These are phyloP conservation scores for Phaeosphaeria sp. DNA, from an alignment of 2,329 filamentous ascomycete species.

Conservation along the genomic window DNA sequence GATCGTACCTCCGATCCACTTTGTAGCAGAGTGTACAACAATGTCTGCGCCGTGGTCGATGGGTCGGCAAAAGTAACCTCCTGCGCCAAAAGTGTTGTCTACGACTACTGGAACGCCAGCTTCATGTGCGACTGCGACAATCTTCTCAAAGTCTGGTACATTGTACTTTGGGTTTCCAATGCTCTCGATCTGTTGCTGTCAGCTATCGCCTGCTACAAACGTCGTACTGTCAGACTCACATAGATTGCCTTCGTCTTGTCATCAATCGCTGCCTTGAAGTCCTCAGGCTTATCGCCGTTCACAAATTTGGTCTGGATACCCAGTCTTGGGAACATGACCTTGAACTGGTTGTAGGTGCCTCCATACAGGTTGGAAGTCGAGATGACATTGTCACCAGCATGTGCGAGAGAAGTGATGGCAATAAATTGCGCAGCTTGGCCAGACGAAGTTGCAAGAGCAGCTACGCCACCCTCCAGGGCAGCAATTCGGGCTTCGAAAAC, in stretches of 20 bases:
- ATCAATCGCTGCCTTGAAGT: slow-evolving; percentile 83
- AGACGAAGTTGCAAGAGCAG: slow-evolving; percentile 82
- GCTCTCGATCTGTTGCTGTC: slow-evolving; percentile 63
- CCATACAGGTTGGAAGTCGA: slow-evolving; percentile 87
- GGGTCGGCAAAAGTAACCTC: slow-evolving; percentile 85
- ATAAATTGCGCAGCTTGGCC: slow-evolving; percentile 95
- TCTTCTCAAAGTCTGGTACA: slow-evolving; percentile 86
- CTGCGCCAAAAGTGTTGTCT: slow-evolving; percentile 95
- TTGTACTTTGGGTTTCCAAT: slow-evolving; percentile 96
- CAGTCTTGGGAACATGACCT: slow-evolving; percentile 85
- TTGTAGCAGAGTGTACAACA: slow-evolving; percentile 91
- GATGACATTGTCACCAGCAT: slow-evolving; percentile 90
- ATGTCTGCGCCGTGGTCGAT: slow-evolving; percentile 94
- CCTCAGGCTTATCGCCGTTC: slow-evolving; percentile 77
- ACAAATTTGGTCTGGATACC: slow-evolving; percentile 91
- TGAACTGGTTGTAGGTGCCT: slow-evolving; percentile 97
- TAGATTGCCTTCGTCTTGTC: slow-evolving; percentile 93
- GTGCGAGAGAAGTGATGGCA: slow-evolving; percentile 81
- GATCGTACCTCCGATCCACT: slow-evolving; percentile 83
- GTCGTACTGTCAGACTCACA: slow-evolving; percentile 50
- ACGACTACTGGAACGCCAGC: slow-evolving; percentile 65
- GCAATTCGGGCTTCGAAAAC: slow-evolving; percentile 97
- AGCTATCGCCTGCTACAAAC: not conserved
- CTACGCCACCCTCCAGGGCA: slow-evolving; percentile 91
- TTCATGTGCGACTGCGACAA: slow-evolving; percentile 79